These are phyloP conservation scores for Cicer pinnatifidum DNA, from an alignment of 306 rosid species.

Conservation along the genomic window DNA sequence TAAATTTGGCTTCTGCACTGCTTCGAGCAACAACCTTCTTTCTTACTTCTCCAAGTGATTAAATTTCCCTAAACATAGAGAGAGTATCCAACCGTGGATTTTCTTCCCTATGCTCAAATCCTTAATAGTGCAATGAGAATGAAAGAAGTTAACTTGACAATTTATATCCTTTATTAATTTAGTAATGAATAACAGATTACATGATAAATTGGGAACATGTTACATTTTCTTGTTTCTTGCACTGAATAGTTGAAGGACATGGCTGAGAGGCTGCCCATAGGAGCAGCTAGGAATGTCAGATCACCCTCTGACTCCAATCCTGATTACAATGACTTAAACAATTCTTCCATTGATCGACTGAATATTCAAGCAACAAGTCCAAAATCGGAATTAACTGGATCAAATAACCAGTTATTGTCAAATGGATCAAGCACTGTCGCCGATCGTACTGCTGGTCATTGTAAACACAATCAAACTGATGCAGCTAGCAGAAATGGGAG, in stretches of 20 bases:
- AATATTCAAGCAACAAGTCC: constrained; percentile 63
- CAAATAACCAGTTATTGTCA: constrained; percentile 65
- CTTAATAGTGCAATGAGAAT: too few relatives aligned
- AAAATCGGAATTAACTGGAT: constrained; percentile 67
- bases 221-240: constrained; percentile 31
- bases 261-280: constrained; percentile 97
- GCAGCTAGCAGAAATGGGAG: constrained; percentile 66
- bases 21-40: too few relatives aligned
- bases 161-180: too few relatives aligned
- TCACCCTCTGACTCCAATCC: constrained; percentile 71
- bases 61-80: too few relatives aligned
- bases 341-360: constrained; percentile 57
- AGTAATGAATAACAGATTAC: too few relatives aligned
- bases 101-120: too few relatives aligned
- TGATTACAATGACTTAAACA: constrained; percentile 59
- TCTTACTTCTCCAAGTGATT: too few relatives aligned
- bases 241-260: constrained; percentile 82
- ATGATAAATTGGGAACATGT: too few relatives aligned
- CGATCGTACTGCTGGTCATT: constrained; percentile 59
- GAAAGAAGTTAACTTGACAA: too few relatives aligned
- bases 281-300: constrained; percentile 74
- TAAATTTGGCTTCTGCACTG: too few relatives aligned
- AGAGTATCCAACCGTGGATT: too few relatives aligned
- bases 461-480: constrained; percentile 72
- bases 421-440: constrained; percentile 68